Base-by-base conservation (phyloP, 2,329 filamentous ascomycete species). In the Colletotrichum echinochloae region DNA sequence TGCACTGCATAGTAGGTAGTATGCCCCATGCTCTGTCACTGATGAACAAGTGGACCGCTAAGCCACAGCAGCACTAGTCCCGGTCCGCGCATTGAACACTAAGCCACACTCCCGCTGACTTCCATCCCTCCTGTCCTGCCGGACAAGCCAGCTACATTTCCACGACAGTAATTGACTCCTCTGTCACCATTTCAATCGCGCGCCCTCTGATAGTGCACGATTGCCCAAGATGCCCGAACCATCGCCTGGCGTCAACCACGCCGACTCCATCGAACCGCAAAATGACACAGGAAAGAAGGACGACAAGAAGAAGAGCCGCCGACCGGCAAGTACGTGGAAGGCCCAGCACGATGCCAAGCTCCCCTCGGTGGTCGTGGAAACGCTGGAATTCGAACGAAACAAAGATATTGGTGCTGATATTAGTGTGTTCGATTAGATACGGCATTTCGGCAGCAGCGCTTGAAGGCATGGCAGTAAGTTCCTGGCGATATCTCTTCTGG, bases 401-500 rank as follows among this genome's bases (percentile, higher is more conserved):
- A 41, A 71, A 16, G 37, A 46, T 9, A 2, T 37, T 12, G 35
- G 54, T 62, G 51, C 73, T 73, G 44, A 72, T 37, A 66, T 16
- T 26, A 14, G 16, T 35, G 23, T 30, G 16, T 26, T 39, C 59
- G 23, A 61, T 66, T 78, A 97, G 94, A 98, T 84, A 98, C 95
- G 70, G 96, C 96, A 14, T 99, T 98, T 80, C 90, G 96, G 77
- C 96, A 99, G 81, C 96, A 99, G 83, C 91, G 96, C 79, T 84
- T 99, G 81, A 98, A 98, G 84, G 96, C 96, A 85, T 99, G 96
- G 96, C 96, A 99, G 92, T 97, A 86, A 83, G 94, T 89, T 51
- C 55, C 75, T 86, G 77, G 86, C 80, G 65, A 73, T 57, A 70
- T 72, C 33, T 66, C 69, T 52, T 52, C 30, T 28, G 55, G 46